Evolutionary conservation across 768 basidiomycete species (phyloP).

Genomic region (Scleroderma bovista): DNA sequence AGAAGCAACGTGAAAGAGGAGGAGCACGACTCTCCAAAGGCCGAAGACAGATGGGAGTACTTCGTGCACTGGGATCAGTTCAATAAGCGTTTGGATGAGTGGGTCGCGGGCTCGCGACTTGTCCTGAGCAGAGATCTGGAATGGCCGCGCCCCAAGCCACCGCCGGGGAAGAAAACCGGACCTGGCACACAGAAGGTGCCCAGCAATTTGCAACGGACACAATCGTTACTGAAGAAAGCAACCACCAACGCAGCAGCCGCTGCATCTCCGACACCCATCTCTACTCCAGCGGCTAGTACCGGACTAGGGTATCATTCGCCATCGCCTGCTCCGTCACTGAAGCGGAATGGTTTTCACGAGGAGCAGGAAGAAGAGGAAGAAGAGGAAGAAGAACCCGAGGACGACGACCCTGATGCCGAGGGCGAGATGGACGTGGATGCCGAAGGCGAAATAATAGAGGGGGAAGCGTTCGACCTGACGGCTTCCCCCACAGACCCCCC

Average conservation of each 20-base stretch:
- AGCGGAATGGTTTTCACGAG: conserved; percentile 63
- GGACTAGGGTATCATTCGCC: conserved; percentile 42
- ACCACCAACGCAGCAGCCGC: conserved; percentile 64
- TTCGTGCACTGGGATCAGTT: conserved; percentile 99
- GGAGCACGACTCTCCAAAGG: conserved; percentile 44
- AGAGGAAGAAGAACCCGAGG: conserved; percentile 43
- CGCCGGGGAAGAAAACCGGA: conserved; percentile 49
- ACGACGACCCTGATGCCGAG: conserved; percentile 38
- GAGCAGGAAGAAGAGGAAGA: conserved; percentile 53
- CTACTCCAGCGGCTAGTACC: conserved; percentile 34
- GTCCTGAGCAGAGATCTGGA: conserved; percentile 83
- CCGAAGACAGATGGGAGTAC: conserved; percentile 84
- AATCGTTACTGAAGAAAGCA: conserved; percentile 61
- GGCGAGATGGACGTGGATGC: conserved; percentile 64
- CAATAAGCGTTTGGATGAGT: conserved; percentile 98
- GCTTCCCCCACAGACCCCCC: conserved; percentile 44
- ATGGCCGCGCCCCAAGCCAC: conserved; percentile 87
- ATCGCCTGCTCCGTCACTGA: conserved; percentile 55
- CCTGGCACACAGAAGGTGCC: conserved; percentile 47
- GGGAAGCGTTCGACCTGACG: conserved; percentile 66
- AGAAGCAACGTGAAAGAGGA: conserved; percentile 38
- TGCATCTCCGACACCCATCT: conserved; percentile 54
- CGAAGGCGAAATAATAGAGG: conserved; percentile 39
- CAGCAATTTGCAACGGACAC: conserved; percentile 56
- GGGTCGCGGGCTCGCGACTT: conserved; percentile 87